Evolutionary conservation across 140 eudicot species (phyloP), one percentile per base, ranked within the genome.

Genomic region (Erigeron philadelphicus): DNA sequence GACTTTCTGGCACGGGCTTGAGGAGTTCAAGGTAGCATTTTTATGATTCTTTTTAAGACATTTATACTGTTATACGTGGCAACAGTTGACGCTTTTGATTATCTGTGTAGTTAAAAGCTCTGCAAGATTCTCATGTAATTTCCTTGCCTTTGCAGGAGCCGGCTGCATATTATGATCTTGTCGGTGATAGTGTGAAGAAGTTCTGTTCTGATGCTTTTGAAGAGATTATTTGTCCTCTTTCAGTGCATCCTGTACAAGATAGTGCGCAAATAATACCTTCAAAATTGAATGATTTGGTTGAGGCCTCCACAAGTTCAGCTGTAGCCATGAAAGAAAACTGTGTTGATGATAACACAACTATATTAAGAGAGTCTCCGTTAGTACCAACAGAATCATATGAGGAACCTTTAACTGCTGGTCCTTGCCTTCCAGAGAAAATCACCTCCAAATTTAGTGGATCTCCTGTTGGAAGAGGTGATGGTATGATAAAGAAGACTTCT

Each of bases 1-100:
- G 83, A 40, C 83, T 23, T 68, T 81, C 47, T 77, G 82, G 58
- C 80, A 79, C 12, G 89, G 83, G 64, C 76, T 88, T 72, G 95
- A 88, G 66, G 87, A 75, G 16, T 77, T 79, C 79, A 74, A 81
- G 85, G 95, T 85, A 74, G 64, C 56, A 31, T 16, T 13, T 12
- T 12, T 58, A 16, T 23, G 41, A 25, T 72, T 46, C 13, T n/a
- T 10, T 21, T 46, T 7, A 18, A 11, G 35, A 17, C 25, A 15
- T 43, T 38, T 15, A 3, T 53, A 7, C n/a, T 5, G 4, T 60
- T 6, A 62, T 62, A 58, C 9, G 45, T 49, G 35, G 58, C 10
- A 58, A 23, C 44, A 58, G 44, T 11, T 23, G 11, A 49, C 31
- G 12, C 11, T 42, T 61, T 19, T 40, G 13, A 7, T 55, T 46